Evolutionary conservation across 192 early-diverging fungal species (phyloP).

Genomic region (Entomortierella parvispora): DNA sequence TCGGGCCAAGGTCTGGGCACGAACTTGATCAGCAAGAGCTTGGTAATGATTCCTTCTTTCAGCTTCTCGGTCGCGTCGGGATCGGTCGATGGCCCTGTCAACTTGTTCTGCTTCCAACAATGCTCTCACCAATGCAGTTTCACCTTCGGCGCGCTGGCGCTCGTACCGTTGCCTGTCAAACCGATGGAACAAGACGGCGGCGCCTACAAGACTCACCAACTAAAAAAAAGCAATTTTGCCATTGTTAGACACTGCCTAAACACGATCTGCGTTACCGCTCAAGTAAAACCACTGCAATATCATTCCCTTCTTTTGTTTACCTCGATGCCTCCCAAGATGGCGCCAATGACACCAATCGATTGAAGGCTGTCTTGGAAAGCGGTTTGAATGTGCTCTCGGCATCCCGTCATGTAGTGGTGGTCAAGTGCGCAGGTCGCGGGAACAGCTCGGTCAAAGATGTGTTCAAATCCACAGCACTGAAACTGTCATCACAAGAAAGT

Average conservation of each 20-base stretch:
- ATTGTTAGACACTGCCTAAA: no score
- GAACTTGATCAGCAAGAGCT: slow-evolving; percentile 23
- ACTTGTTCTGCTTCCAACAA: slow-evolving; percentile 41
- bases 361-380: slow-evolving; percentile 52
- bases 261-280: no score
- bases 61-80: slow-evolving; percentile 16
- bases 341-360: slow-evolving; percentile 50
- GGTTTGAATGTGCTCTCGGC: slow-evolving; percentile 49
- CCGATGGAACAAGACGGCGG: slow-evolving; percentile 39
- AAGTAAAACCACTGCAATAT: no score
- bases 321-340: slow-evolving; percentile 53
- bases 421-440: slow-evolving; percentile 42
- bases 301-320: no score
- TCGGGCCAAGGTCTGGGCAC: slow-evolving; percentile 28
- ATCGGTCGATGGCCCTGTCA: slow-evolving; percentile 32
- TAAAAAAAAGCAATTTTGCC: not conserved
- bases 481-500: slow-evolving; percentile 43
- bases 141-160: slow-evolving; percentile 22
- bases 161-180: slow-evolving; percentile 37
- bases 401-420: slow-evolving; percentile 28
- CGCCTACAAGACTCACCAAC: slow-evolving; percentile 43
- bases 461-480: slow-evolving; percentile 54
- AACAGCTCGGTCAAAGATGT: slow-evolving; percentile 44
- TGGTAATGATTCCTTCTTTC: slow-evolving; percentile 20
- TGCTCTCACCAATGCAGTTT: slow-evolving; percentile 24